Evolutionary conservation across 2,329 filamentous ascomycete genomes (phyloP), one percentile per base, ranked within the genome.

Genomic region (Trichoderma gracile): DNA sequence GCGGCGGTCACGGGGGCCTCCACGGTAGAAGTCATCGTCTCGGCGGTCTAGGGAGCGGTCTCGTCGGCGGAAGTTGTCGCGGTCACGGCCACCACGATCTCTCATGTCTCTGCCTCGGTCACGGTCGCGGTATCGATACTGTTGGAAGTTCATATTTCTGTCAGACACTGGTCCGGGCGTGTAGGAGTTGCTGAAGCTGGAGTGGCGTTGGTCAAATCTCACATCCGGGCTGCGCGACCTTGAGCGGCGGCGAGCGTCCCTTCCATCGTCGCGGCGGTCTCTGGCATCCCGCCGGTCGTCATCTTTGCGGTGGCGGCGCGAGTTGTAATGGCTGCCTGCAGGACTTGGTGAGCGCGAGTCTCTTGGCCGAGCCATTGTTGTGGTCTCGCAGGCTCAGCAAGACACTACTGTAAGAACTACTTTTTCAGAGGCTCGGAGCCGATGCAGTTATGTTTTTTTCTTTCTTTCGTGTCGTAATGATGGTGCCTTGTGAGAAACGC

Each of bases 281-380:
- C 81, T 78, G 49, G 56, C 78, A 55, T 66, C 83, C 76, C 77
- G 85, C 76, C 86, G 86, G 71, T 79, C 81, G 76, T 84, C 83
- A 78, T 84, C 82, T 78, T 87, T 84, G 72, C 83, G 84, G 74
- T 79, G 86, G 80, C 86, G 89, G 80, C 87, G 88, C 74, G 88
- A 86, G 78, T 87, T 88, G 78, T 86, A 84, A 76, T 90, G 88
- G 84, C 90, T 92, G 87, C 90, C 90, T 93, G 89, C 88, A 89
- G 90, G 90, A 88, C 89, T 92, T 91, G 91, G 91, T 93, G 91
- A 94, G 90, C 91, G 84, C 80, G 84, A 85, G 82, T 85, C 84
- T 84, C 82, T 86, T 79, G 81, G 84, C 79, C 84, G 84, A 85
- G 83, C 84, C 84, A 87, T 87, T 69, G 69, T 75, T 74, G 72